phyloP scores from a whole-genome alignment of 495 filamentous ascomycete genomes.

The Podospora pseudocomata region DNA sequence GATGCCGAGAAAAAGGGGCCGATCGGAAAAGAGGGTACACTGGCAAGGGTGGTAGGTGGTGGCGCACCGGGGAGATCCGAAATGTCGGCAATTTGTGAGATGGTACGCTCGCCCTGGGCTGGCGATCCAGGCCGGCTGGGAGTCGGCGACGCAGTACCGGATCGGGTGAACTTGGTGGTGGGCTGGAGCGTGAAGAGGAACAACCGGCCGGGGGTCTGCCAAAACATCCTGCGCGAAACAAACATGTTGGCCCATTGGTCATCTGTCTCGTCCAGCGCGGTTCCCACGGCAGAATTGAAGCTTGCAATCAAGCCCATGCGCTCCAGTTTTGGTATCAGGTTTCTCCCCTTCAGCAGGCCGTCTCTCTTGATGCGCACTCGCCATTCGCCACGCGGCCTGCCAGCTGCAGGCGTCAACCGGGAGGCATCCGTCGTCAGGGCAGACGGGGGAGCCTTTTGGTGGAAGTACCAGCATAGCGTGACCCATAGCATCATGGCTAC shows the following conservation, averaged over 20 bases:
- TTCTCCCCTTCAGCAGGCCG: constrained; percentile 77
- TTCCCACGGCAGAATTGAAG: constrained; percentile 71
- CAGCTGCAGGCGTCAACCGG: constrained; percentile 58
- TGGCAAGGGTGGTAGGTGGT: constrained; percentile 35
- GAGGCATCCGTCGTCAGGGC: constrained; percentile 60
- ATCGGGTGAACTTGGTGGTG: constrained; percentile 39
- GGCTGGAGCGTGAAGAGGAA: constrained; percentile 87
- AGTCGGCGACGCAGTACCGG: constrained; percentile 54
- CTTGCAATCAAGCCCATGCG: constrained; percentile 82
- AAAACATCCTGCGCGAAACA: constrained; percentile 74
- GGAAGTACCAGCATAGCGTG: constrained; percentile 95
- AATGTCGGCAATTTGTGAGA: constrained; percentile 23
- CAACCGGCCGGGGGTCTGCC: constrained; percentile 83
- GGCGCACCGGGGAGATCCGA: constrained; percentile 30
- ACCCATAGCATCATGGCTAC: constrained; percentile 97
- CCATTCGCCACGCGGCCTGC: constrained; percentile 84
- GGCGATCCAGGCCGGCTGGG: constrained; percentile 60
- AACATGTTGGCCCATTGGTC: constrained; percentile 79
- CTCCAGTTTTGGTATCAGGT: constrained; percentile 84
- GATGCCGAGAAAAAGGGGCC: constrained; percentile 73
- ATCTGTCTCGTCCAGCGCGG: constrained; percentile 57
- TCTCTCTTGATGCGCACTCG: constrained; percentile 77
- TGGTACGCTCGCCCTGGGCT: constrained; percentile 38
- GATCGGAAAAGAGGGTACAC: constrained; percentile 37
- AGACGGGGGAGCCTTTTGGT: constrained; percentile 59